phyloP scores from a whole-genome alignment of 257 asterid species.

The Rehmannia glutinosa region DNA sequence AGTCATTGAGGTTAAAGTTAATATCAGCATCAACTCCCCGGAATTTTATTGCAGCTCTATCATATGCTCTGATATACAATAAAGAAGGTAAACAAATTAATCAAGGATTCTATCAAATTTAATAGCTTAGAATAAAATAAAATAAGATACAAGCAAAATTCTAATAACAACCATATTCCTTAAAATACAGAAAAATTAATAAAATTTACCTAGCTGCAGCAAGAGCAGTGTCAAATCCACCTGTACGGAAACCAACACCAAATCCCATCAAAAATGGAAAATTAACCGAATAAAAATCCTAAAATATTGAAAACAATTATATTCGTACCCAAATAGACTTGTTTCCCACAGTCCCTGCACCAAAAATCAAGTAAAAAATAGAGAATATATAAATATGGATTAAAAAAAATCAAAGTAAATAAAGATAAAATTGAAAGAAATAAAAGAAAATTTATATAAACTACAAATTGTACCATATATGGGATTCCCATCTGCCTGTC shows the following conservation, averaged over 20 bases:
- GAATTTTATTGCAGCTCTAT: constrained; percentile 50
- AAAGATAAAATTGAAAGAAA: neutral
- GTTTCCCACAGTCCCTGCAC: constrained; percentile 73
- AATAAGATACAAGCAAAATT: neutral
- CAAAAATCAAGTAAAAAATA: constrained; percentile 1
- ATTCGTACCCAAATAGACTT: constrained; percentile 59
- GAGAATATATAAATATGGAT: neutral
- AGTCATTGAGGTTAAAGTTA: constrained; percentile 37
- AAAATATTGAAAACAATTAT: neutral
- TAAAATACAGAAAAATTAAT: neutral
- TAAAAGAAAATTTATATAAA: neutral
- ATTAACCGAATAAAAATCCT: neutral
- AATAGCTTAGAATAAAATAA: neutral
- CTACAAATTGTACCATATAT: constrained; percentile 43
- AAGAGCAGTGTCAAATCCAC: constrained; percentile 91
- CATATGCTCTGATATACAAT: constrained; percentile 48
- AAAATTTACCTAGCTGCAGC: constrained; percentile 73
- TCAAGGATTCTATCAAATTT: neutral
- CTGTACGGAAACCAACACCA: constrained; percentile 28
- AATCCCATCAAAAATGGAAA: constrained; percentile 10
- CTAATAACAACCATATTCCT: neutral
- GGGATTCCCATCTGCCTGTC: constrained; percentile 79
- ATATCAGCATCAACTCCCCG: constrained; percentile 49
- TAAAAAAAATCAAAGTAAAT: neutral
- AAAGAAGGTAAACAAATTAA: neutral